Conservation (phyloP, 2,329 filamentous ascomycete genomes). For the Botrytis fabae region DNA sequence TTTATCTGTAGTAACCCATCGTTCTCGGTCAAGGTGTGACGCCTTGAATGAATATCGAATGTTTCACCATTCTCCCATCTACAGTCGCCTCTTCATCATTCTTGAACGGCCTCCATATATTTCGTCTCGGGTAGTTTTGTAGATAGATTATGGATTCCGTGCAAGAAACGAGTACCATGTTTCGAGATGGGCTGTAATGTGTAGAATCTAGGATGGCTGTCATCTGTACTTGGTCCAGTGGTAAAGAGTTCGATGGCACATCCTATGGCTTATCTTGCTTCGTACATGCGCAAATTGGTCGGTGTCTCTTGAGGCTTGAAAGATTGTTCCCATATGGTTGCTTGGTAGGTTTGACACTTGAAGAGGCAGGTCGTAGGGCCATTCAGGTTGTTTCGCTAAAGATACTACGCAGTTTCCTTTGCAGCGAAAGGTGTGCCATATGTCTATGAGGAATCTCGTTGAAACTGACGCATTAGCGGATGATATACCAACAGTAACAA, state of each 20-base stretch:
- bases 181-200: no score
- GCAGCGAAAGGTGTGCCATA: not conserved
- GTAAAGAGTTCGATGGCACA: not conserved
- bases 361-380: no score
- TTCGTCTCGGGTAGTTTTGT: not conserved
- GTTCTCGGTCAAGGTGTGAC: not conserved
- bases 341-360: no score
- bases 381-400: no score
- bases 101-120: no score
- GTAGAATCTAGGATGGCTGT: not conserved
- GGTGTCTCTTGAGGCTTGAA: no score
- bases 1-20: not conserved
- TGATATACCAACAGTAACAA: not conserved
- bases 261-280: not conserved
- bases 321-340: not conserved
- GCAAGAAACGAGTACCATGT: rapidly evolving
- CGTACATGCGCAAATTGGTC: not conserved
- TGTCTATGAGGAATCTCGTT: not conserved
- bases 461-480: not conserved
- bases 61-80: no score
- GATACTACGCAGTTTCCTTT: not conserved
- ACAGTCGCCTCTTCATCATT: no score
- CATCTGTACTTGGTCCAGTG: not conserved
- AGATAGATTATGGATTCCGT: not conserved
- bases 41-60: no score